phyloP scores from a whole-genome alignment of 192 early-diverging fungal species.

The Linnemannia exigua region DNA sequence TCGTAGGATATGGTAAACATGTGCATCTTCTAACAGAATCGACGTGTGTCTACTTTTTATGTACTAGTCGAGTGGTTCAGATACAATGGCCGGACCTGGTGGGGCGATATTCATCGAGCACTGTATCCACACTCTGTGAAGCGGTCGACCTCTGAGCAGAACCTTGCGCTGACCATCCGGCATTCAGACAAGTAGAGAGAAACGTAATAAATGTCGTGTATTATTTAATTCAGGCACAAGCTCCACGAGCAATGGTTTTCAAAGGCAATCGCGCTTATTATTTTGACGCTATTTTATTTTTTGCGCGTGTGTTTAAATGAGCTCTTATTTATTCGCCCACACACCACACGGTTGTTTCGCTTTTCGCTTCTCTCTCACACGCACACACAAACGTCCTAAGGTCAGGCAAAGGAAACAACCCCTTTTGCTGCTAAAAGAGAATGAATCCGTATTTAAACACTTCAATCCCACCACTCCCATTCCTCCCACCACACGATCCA shows the following conservation, averaged over 20 bases:
- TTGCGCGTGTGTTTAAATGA: no score
- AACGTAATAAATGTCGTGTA: no score
- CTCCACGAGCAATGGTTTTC: no score
- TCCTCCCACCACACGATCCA: not conserved
- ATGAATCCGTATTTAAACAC: not conserved
- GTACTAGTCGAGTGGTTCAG: conserved; percentile 73
- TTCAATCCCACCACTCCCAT: not conserved
- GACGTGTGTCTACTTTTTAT: not conserved
- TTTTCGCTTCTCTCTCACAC: no score
- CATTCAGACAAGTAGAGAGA: not conserved
- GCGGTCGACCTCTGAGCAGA: not conserved
- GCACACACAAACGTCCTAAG: no score
- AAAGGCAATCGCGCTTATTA: not conserved
- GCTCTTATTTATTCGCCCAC: no score
- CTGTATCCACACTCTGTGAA: conserved; percentile 66
- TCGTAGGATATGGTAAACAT: not conserved
- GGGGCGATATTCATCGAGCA: conserved; percentile 73
- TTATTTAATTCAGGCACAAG: no score
- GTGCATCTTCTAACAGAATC: not conserved
- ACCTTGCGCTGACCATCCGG: not conserved
- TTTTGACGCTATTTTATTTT: no score
- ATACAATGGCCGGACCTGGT: conserved; percentile 65
- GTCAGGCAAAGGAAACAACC: not conserved
- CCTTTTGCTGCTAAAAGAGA: not conserved
- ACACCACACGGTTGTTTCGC: no score